Conservation (phyloP, 768 basidiomycete genomes). For the Dacryopinax spathularia region DNA sequence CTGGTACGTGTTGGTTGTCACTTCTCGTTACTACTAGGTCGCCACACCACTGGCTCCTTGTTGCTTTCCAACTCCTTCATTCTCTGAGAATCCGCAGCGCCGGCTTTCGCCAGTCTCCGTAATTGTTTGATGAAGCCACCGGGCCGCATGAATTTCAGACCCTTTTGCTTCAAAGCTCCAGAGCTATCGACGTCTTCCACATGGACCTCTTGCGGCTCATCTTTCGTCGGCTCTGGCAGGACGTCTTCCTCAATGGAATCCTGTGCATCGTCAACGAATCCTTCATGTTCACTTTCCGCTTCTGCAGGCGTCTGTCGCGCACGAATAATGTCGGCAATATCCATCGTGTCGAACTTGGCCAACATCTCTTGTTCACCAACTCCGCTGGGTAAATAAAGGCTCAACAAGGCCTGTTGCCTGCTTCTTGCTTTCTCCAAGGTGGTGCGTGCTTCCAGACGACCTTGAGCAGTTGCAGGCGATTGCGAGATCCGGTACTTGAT, state of each 20-base stretch:
- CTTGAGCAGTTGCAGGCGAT: background rate
- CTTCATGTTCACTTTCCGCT: slow-evolving; percentile 1
- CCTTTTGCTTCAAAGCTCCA: background rate
- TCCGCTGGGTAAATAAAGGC: background rate
- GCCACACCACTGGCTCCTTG: background rate
- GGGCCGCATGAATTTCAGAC: background rate
- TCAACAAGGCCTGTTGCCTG: background rate
- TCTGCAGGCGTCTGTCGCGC: background rate
- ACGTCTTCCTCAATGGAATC: background rate
- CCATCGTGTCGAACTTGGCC: background rate
- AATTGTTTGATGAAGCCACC: background rate
- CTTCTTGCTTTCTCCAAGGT: background rate
- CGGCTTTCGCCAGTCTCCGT: background rate
- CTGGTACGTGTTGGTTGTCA: background rate
- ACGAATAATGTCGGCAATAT: background rate
- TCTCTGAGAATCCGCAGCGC: background rate
- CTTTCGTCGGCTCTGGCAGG: background rate
- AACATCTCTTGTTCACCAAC: background rate
- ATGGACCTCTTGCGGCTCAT: background rate
- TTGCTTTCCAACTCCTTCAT: background rate
- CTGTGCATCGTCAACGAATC: background rate
- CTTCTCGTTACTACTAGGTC: background rate
- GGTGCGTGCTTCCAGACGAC: background rate
- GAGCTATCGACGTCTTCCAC: background rate
- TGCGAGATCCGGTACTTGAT: background rate